A percentile compares a stretch with the other conserved stretches of the same genome.
Evolutionary conservation across 371 early-diverging fungal species (phyloP).

Genomic region (Zopfochytrium polystomum): DNA sequence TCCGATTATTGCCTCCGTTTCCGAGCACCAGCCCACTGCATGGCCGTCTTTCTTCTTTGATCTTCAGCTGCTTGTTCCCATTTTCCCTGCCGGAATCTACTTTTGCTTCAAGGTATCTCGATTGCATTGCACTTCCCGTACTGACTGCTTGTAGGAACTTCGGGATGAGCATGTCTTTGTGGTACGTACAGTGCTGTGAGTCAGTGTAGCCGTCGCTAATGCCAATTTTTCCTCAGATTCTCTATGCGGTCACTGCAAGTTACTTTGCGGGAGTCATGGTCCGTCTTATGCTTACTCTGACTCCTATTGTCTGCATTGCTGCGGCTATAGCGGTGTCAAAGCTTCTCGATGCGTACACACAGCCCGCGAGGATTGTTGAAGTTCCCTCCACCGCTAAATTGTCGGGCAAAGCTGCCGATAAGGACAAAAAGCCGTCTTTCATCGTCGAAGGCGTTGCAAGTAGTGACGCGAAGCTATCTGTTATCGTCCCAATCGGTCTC

Average conservation of each 20-base stretch:
- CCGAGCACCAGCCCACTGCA: conserved; percentile 98
- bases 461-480: conserved; percentile 18
- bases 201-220: background rate
- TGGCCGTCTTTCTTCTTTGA: conserved; percentile 99
- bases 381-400: conserved; percentile 6
- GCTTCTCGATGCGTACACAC: conserved; percentile 72
- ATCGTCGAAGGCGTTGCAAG: conserved; percentile 33
- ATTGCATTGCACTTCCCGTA: no score
- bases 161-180: conserved; percentile 96
- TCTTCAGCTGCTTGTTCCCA: conserved; percentile 84
- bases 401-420: conserved; percentile 22
- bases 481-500: conserved; percentile 53
- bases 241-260: conserved; percentile 90
- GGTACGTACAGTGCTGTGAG: conserved; percentile 7
- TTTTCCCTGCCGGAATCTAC: conserved; percentile 96
- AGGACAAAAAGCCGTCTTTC: conserved; percentile 45
- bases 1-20: conserved; percentile 98
- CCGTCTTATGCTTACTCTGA: conserved; percentile 94
- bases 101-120: conserved; percentile 96
- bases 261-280: conserved; percentile 99
- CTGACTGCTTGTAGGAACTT: no score
- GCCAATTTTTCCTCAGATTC: conserved; percentile 46
- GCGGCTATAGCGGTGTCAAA: conserved; percentile 87
- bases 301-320: conserved; percentile 95
- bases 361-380: conserved; percentile 13